Conservation (phyloP, 768 basidiomycete genomes). For the Cytidiella melzeri region DNA sequence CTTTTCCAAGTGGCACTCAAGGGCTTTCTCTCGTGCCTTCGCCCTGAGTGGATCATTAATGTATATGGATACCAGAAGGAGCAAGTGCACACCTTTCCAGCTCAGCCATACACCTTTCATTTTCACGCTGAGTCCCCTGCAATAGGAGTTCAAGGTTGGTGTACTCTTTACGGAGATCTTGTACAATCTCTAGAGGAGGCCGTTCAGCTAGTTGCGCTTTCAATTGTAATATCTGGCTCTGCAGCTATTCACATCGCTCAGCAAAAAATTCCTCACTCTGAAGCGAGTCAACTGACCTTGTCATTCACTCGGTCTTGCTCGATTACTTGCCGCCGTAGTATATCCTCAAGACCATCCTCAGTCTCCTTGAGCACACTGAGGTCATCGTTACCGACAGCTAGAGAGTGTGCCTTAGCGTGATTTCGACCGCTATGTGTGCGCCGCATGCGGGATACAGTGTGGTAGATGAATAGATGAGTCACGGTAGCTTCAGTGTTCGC, state of each 20-base stretch:
- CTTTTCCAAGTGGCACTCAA: constrained; percentile 66
- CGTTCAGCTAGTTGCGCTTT: constrained; percentile 61
- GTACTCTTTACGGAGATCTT: constrained; percentile 64
- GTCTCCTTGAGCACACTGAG: constrained; percentile 54
- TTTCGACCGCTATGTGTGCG: constrained; percentile 6
- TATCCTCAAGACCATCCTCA: constrained; percentile 54
- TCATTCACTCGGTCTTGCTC: constrained; percentile 70
- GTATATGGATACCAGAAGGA: background rate
- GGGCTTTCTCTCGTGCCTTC: constrained; percentile 66
- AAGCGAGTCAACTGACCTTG: constrained; percentile 35
- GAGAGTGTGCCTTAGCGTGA: constrained; percentile 1
- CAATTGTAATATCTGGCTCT: constrained; percentile 53
- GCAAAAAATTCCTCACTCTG: background rate
- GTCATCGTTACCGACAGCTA: constrained; percentile 39
- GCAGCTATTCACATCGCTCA: constrained; percentile 51
- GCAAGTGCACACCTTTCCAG: constrained; percentile 49
- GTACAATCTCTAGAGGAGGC: constrained; percentile 61
- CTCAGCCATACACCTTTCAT: constrained; percentile 79
- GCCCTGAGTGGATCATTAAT: constrained; percentile 29
- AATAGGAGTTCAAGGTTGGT: constrained; percentile 70
- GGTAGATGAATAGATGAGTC: too few relatives aligned
- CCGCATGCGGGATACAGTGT: constrained; percentile 4
- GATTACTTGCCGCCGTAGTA: constrained; percentile 54
- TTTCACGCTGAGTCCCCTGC: constrained; percentile 79
- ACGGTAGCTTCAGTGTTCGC: too few relatives aligned